These are phyloP conservation scores for Leishmania martiniquensis DNA, from an alignment of 208 protist genomes.

Conservation along the genomic window DNA sequence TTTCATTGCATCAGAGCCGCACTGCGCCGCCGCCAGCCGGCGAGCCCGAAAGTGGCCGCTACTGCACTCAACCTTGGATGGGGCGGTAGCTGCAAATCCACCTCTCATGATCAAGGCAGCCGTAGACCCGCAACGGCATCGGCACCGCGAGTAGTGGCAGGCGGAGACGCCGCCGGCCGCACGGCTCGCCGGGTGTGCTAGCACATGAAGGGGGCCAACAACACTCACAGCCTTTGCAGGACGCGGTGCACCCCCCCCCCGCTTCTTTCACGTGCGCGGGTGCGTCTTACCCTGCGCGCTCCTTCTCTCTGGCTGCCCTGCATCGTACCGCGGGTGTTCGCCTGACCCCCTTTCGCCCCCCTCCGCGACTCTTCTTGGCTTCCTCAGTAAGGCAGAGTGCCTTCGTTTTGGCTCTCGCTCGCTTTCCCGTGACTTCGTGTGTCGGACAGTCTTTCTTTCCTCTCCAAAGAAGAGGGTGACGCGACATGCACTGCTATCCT, in stretches of 20 bases:
- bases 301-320: neutral
- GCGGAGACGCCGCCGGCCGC: neutral
- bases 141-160: neutral
- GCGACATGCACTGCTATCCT: neutral
- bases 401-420: neutral
- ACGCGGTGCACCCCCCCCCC: neutral
- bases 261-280: neutral
- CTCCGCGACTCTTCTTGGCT: neutral
- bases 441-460: neutral
- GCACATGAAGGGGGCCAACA: neutral
- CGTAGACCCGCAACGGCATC: too few relatives aligned
- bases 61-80: neutral
- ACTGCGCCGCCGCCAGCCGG: slow-evolving; percentile 19
- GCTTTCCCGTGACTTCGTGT: neutral
- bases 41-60: neutral
- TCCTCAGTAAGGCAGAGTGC: neutral
- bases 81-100: neutral
- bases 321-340: neutral
- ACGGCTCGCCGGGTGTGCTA: neutral
- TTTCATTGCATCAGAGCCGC: slow-evolving; percentile 30
- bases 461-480: neutral
- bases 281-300: neutral
- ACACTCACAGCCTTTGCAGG: neutral
- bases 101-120: neutral
- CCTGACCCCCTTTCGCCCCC: neutral